Evolutionary conservation across 2,329 filamentous ascomycete species (phyloP).

Genomic region (Monosporascus sp.): DNA sequence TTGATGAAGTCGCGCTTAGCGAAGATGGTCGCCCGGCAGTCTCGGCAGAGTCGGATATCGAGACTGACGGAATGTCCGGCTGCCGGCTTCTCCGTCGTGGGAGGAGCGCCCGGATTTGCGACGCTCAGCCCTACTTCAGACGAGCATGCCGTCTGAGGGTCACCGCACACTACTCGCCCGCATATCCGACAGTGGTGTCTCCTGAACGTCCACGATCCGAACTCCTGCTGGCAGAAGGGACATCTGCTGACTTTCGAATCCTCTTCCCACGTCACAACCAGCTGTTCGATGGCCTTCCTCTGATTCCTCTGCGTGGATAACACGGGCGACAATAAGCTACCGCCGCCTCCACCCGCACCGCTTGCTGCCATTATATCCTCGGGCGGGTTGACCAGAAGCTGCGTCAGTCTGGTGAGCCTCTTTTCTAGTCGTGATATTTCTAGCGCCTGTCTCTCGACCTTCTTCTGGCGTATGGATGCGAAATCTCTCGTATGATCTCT

Average conservation of each 20-base stretch:
- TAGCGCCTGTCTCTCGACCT: conserved; percentile 76
- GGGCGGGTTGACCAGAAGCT: conserved; percentile 71
- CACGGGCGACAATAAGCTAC: conserved; percentile 55
- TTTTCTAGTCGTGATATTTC: conserved; percentile 90
- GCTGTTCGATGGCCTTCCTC: conserved; percentile 80
- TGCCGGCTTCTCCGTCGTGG: conserved; percentile 39
- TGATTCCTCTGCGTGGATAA: conserved; percentile 66
- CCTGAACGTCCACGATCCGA: conserved; percentile 86
- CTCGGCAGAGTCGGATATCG: conserved; percentile 86
- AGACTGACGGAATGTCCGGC: conserved; percentile 48
- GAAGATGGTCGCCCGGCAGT: conserved; percentile 64
- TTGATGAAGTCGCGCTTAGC: conserved; percentile 70
- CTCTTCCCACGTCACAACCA: conserved; percentile 91
- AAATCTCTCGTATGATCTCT: conserved; percentile 72
- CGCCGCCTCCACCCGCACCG: conserved; percentile 30
- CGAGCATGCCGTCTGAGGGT: conserved; percentile 79
- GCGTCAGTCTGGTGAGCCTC: conserved; percentile 82
- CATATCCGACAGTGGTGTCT: conserved; percentile 94
- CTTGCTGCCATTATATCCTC: conserved; percentile 53
- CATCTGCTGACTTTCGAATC: conserved; percentile 75
- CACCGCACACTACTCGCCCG: conserved; percentile 87
- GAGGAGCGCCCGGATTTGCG: conserved; percentile 38
- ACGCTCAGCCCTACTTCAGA: conserved; percentile 78
- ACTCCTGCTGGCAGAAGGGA: conserved; percentile 94
- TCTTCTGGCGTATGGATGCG: conserved; percentile 63